phyloP scores from a whole-genome alignment of 495 filamentous ascomycete genomes.

The Hypoxylon perforatum region DNA sequence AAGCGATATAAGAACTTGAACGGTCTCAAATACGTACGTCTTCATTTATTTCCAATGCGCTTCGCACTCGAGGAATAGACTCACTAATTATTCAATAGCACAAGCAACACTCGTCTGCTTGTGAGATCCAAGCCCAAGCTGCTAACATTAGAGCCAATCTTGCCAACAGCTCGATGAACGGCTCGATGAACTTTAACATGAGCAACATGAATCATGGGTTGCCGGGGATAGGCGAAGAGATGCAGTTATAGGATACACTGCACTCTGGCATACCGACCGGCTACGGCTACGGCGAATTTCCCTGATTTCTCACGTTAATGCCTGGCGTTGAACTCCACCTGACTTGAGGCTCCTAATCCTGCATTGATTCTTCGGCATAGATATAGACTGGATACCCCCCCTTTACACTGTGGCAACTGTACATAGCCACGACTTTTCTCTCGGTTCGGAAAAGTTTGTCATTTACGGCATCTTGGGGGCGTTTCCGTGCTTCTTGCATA shows the following conservation, averaged over 20 bases:
- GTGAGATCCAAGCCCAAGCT: slow-evolving; percentile 60
- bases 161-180: slow-evolving; percentile 46
- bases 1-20: slow-evolving; percentile 99
- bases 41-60: not conserved
- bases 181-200: slow-evolving; percentile 47
- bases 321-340: slow-evolving; percentile 7
- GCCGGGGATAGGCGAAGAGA: slow-evolving; percentile 62
- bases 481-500: slow-evolving; percentile 41
- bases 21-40: slow-evolving; percentile 83
- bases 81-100: slow-evolving; percentile 60
- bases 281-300: not conserved
- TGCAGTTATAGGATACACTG: slow-evolving; percentile 48
- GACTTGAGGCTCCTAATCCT: slow-evolving; percentile 9
- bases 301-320: slow-evolving; percentile 18
- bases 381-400: slow-evolving; percentile 52
- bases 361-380: slow-evolving; percentile 45
- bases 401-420: slow-evolving; percentile 30
- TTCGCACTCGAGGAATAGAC: not conserved
- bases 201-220: slow-evolving; percentile 44
- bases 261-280: not conserved
- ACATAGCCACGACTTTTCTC: slow-evolving; percentile 39
- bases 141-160: slow-evolving; percentile 55
- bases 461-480: slow-evolving; percentile 45
- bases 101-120: slow-evolving; percentile 84
- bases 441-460: slow-evolving; percentile 46